phyloP scores from a whole-genome alignment of 2,329 filamentous ascomycete species.

The Cordyceps sp. region DNA sequence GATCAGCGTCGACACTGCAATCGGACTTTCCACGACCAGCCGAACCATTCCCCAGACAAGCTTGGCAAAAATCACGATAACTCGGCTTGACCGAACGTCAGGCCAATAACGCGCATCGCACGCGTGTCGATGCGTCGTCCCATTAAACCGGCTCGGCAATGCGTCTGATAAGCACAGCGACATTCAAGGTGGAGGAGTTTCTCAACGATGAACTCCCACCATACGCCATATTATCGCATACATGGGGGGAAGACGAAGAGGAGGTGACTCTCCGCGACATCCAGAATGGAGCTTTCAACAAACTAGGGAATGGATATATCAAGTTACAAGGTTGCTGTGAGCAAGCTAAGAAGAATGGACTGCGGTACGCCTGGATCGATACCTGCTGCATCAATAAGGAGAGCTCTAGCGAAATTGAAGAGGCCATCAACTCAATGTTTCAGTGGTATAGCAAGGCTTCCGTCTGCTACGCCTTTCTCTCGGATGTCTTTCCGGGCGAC shows the following conservation, averaged over 20 bases:
- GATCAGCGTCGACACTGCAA: no score
- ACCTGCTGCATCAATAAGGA: conserved; percentile 12
- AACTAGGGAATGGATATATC: neutral
- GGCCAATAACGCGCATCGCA: no score
- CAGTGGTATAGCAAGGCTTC: conserved; percentile 9
- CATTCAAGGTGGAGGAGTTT: neutral
- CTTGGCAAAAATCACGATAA: no score
- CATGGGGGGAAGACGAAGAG: neutral
- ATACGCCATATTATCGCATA: neutral
- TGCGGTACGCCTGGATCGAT: conserved; percentile 11
- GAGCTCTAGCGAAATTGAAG: conserved; percentile 8
- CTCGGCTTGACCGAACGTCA: no score
- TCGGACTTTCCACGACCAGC: no score
- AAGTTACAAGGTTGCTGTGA: neutral
- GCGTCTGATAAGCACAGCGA: neutral
- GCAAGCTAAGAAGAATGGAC: conserved; percentile 3
- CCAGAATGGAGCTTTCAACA: neutral
- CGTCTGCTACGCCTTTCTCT: conserved; percentile 10
- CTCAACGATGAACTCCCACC: neutral
- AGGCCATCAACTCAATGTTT: conserved; percentile 12
- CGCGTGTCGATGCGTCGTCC: no score
- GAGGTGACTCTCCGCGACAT: neutral
- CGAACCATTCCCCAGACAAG: no score
- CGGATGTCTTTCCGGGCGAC: conserved; percentile 3
- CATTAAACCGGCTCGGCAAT: neutral